Conservation (phyloP, 495 filamentous ascomycete species). For the Podospora conica region DNA sequence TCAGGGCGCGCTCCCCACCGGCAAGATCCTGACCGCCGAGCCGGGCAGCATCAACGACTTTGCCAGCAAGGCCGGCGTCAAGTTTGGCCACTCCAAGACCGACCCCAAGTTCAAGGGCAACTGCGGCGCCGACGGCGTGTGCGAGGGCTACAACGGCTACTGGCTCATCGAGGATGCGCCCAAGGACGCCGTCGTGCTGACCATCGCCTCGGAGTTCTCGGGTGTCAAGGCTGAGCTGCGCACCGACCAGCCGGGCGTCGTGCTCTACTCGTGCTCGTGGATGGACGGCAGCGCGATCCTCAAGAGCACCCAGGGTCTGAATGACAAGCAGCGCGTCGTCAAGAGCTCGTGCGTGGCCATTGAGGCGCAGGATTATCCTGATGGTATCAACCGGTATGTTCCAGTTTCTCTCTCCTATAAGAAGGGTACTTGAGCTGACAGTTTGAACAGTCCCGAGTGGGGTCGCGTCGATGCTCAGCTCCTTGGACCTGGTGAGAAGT, state of each 20-base stretch:
- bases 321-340: constrained; percentile 43
- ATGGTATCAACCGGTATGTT: constrained; percentile 66
- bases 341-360: constrained; percentile 57
- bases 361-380: constrained; percentile 64
- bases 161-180: constrained; percentile 61
- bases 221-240: constrained; percentile 67
- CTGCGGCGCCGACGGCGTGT: constrained; percentile 58
- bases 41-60: constrained; percentile 64
- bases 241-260: constrained; percentile 64
- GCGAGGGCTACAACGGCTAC: constrained; percentile 75
- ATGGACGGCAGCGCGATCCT: constrained; percentile 55
- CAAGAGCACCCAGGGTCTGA: constrained; percentile 59
- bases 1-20: constrained; percentile 65
- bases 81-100: constrained; percentile 57
- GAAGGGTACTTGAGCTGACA: constrained; percentile 14
- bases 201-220: constrained; percentile 49
- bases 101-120: constrained; percentile 52
- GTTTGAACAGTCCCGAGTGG: constrained; percentile 56
- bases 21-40: constrained; percentile 55
- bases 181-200: constrained; percentile 53
- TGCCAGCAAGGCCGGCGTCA: constrained; percentile 50
- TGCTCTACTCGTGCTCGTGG: constrained; percentile 67
- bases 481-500: constrained; percentile 46
- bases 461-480: constrained; percentile 53
- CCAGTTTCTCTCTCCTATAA: neutral